Base-by-base conservation (phyloP, 495 filamentous ascomycete genomes). In the Jackrogersella minutella region DNA sequence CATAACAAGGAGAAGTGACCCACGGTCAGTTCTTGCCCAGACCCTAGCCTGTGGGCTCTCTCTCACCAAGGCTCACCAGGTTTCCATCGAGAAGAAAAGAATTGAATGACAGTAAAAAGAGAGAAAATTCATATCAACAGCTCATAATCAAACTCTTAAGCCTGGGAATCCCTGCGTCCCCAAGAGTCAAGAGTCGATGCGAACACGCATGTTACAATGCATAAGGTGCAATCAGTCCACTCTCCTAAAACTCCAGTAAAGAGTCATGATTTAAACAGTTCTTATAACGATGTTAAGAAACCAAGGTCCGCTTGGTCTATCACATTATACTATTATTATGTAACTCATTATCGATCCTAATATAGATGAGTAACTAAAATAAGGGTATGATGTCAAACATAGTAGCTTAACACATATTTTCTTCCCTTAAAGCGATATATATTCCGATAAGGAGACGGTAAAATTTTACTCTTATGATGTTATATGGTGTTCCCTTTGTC, bases 291-390 rank as follows among this genome's bases (percentile, higher is more conserved):
- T 53, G 33, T 19, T 24, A 40, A n/a, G n/a, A n/a, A n/a, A n/a
- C 19, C 19, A 33, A 62, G 47, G 43, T 53, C 37, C 22, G 14
- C 57, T 51, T 36, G 16, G 36, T 52, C 14, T 54, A 34, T 44
- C 30, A 21, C 24, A 64, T 63, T 62, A 58, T 63, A 63, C 52
- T 55, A 62, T 58, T 31, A 68, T 68, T 63, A 68, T 68, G 59
- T 53, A 62, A 63, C 41, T 21, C 28, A 34, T 56, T 30, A 8
- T 65, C 30, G 24, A 54, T 43, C 31, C 36, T n/a, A 22, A 34
- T 33, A 17, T 58, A 11, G 21, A 30, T 52, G 13, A 33, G 31
- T 5, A 17, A 16, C 16, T n/a, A 17, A 50, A n/a, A 33, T 28
- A 21, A 17, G 28, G 22, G 10, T 10, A 30, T 26, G 44, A 49